Base-by-base conservation (phyloP, 768 basidiomycete genomes). In the Lanmaoa pseudosensibilis region DNA sequence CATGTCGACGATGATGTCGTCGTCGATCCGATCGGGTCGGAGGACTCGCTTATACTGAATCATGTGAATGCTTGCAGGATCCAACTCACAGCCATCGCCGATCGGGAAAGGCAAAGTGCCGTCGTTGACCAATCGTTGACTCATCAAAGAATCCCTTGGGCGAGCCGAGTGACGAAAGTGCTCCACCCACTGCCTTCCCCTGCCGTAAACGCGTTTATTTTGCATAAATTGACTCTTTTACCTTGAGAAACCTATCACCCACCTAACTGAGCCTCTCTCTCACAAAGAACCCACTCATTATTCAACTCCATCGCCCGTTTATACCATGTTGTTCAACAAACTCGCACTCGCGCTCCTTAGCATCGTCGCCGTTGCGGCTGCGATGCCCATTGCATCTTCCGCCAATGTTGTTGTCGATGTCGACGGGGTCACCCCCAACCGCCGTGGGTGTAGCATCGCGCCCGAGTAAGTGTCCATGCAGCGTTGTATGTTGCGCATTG, bases 281-380 rank as follows among this genome's bases (percentile, higher is more conserved):
- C 25, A 34, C 19, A 34, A 27, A 27, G 27, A 27, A 10, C n/a
- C 19, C 32, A 15, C n/a, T 19, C n/a, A 1, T 12, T 11, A 3
- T 4, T 27, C 7, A 16, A n/a, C 18, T n/a, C 10, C 5, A 2
- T n/a, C 5, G 4, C 23, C 19, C n/a, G 13, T 15, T 10, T 21
- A 30, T 15, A 37, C 36, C 21, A 56, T 61, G 59, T 36, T 61
- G 21, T 37, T 61, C 38, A 61, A 56, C 47, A 56, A 49, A 21
- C 16, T 61, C 21, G 15, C 46, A 5, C 39, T 60, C 6, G 23
- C 30, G 11, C 39, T 60, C 19, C 49, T 60, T 2, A 18, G 59
- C 34, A 15, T 55, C 4, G 36, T 21, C 34, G 39, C 45, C 6
- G 45, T 60, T 27, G 52, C 16, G 10, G 13, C 37, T 27, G 56